Evolutionary conservation across 2,329 filamentous ascomycete species (phyloP), one percentile per base, ranked within the genome.

Genomic region (Coleophoma cylindrospora): DNA sequence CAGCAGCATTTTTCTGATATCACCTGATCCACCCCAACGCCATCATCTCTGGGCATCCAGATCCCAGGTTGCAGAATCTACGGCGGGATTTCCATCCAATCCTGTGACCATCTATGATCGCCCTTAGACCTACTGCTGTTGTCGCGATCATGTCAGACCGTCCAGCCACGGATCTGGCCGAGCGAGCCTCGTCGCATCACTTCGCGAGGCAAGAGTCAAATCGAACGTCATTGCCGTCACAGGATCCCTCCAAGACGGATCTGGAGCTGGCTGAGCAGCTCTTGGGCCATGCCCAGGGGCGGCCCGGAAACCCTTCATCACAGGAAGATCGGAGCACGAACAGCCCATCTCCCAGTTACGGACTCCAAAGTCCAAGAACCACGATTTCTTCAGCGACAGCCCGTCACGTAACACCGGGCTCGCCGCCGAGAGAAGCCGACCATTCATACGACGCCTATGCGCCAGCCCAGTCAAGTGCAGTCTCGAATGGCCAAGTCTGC

Each of bases 401-500:
- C 36, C 32, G 33, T n/a, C 45, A 15, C 22, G 11, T 4, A 41
- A 17, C 22, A 21, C 40, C 45, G 32, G 33, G 45, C 19, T 41
- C 40, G 15, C 27, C 41, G 32, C 43, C 36, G 36, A 41, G 19
- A 13, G 34, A 43, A 22, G 19, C 14, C 32, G 43, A 45, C 14
- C 37, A 44, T 15, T n/a, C 40, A 19, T 40, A 45, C 10, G 19
- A 43, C 33, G 45, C 53, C 8, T 54, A 59, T 37, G 37, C 48
- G 15, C 38, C 50, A 9, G 43, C 51, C 11, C 52, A 55, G 19
- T 47, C 48, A 15, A 54, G 54, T 40, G 32, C 51, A 21, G 48
- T 54, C 33, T 71, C 83, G 40, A 73, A 71, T 45, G 84, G 84
- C 3, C 86, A 89, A 65, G 72, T 87, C 43, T 89, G 86, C 81